phyloP scores from a whole-genome alignment of 306 rosid genomes.

The Fragaria iinumae region DNA sequence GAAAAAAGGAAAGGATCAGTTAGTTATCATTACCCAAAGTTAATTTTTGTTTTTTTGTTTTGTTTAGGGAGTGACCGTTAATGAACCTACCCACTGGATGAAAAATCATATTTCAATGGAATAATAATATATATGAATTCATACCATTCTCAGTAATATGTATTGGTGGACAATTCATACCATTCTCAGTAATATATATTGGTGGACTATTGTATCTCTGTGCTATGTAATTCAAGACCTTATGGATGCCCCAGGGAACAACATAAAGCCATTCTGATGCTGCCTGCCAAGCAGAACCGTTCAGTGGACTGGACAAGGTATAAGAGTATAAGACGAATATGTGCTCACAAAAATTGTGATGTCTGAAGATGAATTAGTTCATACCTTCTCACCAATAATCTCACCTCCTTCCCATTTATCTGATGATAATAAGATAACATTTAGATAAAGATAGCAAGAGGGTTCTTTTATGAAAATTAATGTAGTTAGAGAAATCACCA shows the following conservation, averaged over 20 bases:
- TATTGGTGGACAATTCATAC: slow-evolving; percentile 33
- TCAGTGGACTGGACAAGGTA: slow-evolving; percentile 17
- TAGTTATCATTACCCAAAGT: not conserved
- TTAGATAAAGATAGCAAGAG: slow-evolving; percentile 18
- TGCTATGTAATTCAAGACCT: slow-evolving; percentile 63
- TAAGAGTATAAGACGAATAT: not conserved
- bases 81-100: not conserved
- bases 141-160: not conserved
- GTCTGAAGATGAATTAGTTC: slow-evolving; percentile 5
- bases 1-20: not conserved
- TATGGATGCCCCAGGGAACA: slow-evolving; percentile 94
- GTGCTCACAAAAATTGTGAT: slow-evolving; percentile 4
- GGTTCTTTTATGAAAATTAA: not conserved
- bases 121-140: not conserved
- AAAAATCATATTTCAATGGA: not conserved
- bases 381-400: slow-evolving; percentile 81
- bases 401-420: slow-evolving; percentile 88
- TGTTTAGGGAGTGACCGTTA: not conserved
- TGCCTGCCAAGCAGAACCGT: slow-evolving; percentile 55
- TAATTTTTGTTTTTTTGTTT: not conserved
- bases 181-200: slow-evolving; percentile 76
- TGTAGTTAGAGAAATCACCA: slow-evolving; percentile 39
- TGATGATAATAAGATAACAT: slow-evolving; percentile 34
- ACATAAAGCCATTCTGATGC: slow-evolving; percentile 96
- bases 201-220: slow-evolving; percentile 60